These are phyloP conservation scores for Pseudocercospora cruenta DNA, from an alignment of 2,329 filamentous ascomycete species.

Conservation along the genomic window DNA sequence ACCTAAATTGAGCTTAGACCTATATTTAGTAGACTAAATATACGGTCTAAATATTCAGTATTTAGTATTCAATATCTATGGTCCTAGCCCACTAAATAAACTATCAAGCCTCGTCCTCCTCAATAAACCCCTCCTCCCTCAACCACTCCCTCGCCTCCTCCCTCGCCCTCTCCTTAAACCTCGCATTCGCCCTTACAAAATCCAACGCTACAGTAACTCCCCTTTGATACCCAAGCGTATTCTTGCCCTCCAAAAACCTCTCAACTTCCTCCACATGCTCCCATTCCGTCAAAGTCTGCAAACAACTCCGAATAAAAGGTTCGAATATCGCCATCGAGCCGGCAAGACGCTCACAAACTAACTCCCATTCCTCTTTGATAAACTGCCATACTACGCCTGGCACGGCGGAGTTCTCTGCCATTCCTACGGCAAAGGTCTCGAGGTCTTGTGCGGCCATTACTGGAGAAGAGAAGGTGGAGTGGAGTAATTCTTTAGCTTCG, in stretches of 20 bases:
- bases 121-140: neutral
- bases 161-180: conserved; percentile 1
- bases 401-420: neutral
- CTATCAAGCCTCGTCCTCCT: neutral
- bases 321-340: conserved; percentile 13
- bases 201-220: conserved; percentile 8
- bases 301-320: neutral
- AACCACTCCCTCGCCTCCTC: conserved; percentile 9
- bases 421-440: neutral
- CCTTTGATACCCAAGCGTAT: conserved; percentile 6
- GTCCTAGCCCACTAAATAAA: too few species aligned
- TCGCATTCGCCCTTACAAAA: conserved; percentile 3
- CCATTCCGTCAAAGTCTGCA: neutral
- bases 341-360: neutral
- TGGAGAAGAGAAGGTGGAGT: neutral
- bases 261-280: neutral
- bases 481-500: neutral
- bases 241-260: conserved; percentile 6
- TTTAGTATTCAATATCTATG: too few species aligned
- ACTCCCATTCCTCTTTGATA: neutral
- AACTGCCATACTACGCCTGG: neutral
- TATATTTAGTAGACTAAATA: too few species aligned
- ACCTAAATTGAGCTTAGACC: too few species aligned
- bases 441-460: neutral
- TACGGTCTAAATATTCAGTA: too few species aligned